phyloP scores from a whole-genome alignment of 2,329 filamentous ascomycete genomes.

The Blumeriella jaapii region DNA sequence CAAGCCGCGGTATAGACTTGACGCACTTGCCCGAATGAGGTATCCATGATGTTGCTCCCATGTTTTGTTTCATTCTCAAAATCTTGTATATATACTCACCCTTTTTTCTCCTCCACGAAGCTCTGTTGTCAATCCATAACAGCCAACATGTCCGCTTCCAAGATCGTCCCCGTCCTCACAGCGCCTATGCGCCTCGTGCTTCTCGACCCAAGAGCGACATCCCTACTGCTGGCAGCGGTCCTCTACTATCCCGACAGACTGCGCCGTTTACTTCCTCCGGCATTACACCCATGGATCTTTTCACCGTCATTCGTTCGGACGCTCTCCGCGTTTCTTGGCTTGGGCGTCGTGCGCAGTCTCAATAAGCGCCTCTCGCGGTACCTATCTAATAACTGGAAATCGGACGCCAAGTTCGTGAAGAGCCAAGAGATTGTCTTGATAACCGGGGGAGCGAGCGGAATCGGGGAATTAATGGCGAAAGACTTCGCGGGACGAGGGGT shows the following conservation, averaged over 20 bases:
- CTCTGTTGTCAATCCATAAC: too few species aligned
- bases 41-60: background rate
- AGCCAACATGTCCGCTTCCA: constrained; percentile 1
- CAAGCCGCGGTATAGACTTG: too few species aligned
- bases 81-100: too few species aligned
- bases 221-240: constrained; percentile 16
- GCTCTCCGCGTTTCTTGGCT: constrained; percentile 31
- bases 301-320: constrained; percentile 13
- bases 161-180: constrained; percentile 5
- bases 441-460: constrained; percentile 65
- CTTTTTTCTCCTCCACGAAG: background rate
- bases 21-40: background rate
- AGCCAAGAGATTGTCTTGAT: constrained; percentile 57
- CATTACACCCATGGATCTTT: constrained; percentile 11
- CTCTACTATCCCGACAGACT: constrained; percentile 20
- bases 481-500: constrained; percentile 50
- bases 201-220: constrained; percentile 15
- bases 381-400: constrained; percentile 37
- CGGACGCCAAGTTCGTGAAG: constrained; percentile 48
- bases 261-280: constrained; percentile 12
- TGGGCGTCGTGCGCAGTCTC: constrained; percentile 38
- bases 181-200: constrained; percentile 8
- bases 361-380: constrained; percentile 40
- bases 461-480: constrained; percentile 53
- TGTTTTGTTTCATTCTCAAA: background rate